Base-by-base conservation (phyloP, 257 asterid species). In the Capsicum baccatum region DNA sequence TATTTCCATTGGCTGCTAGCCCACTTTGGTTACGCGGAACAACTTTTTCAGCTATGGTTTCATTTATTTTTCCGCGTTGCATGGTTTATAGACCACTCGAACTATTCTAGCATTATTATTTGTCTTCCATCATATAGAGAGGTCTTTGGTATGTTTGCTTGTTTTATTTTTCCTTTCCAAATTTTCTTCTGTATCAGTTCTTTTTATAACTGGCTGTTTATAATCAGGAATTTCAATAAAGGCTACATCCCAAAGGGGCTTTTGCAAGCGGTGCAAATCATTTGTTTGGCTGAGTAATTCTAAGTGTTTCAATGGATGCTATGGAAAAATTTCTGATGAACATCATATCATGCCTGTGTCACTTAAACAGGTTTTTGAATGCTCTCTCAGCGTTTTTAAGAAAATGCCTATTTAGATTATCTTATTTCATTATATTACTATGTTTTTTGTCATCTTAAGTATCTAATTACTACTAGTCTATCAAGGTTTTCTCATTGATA, bases 251-350 rank as follows among this genome's bases (percentile, higher is more conserved):
- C 82, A 81, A 58, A 92, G 98, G 86, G 99, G 98, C 14, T 94
- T 88, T 87, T 94, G 98, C 85, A 73, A 59, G 79, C 83, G 86
- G 63, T 94, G 98, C 67, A 8, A 80, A 84, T 89, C 91, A 50
- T 76, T 94, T 68, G 93, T 96, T 80, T 93, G 98, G 98, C 86
- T 92, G 79, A 84, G 68, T 64, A 85, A 89, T 78, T 70, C 86
- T 79, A 85, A 80, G 84, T 93, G 96, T 83, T 91, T 87, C 79
- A 88, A 86, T 67, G 37, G 26, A 26, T 26, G 26, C 26, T 26
- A 84, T 48, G 64, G 70, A 48, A 69, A 74, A 52, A 84, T 82
- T 39, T 79, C 88, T 83, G 69, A 52, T 57, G 52, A 79, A 15
- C 95, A 91, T 88, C 85, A 83, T 62, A 83, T 92, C 70, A 76